These are phyloP conservation scores for Aspergillus novoparasiticus DNA, from an alignment of 2,329 filamentous ascomycete species.

Conservation along the genomic window DNA sequence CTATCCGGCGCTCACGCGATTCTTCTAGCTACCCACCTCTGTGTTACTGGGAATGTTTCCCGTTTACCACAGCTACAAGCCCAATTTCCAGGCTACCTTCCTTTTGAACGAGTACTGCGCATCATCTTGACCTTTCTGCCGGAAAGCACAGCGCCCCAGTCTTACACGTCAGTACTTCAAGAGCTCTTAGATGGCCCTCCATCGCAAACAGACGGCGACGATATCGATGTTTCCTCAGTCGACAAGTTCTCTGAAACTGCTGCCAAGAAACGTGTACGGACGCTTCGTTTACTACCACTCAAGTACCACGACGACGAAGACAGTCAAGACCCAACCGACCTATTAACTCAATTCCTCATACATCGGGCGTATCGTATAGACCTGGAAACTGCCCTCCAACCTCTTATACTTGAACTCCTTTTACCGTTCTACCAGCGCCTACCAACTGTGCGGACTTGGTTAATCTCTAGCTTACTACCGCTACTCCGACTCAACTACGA, in stretches of 20 bases:
- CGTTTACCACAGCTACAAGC: conserved; percentile 56
- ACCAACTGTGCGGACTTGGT: conserved; percentile 58
- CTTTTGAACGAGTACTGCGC: conserved; percentile 57
- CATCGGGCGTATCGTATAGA: conserved; percentile 64
- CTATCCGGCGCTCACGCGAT: conserved; percentile 60
- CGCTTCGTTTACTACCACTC: conserved; percentile 55
- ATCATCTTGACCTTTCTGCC: conserved; percentile 66
- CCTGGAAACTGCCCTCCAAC: conserved; percentile 59
- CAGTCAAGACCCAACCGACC: conserved; percentile 48
- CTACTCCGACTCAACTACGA: conserved; percentile 63
- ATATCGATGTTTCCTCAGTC: conserved; percentile 52
- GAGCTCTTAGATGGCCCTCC: conserved; percentile 46
- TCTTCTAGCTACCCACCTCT: conserved; percentile 60
- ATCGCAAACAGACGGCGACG: conserved; percentile 27
- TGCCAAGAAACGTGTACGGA: conserved; percentile 56
- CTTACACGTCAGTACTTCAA: conserved; percentile 52
- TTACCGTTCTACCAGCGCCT: conserved; percentile 60
- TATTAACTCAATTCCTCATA: conserved; percentile 59
- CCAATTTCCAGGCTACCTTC: conserved; percentile 50
- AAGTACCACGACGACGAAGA: conserved; percentile 48
- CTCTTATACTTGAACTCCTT: conserved; percentile 58
- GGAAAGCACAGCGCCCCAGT: conserved; percentile 55
- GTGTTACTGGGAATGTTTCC: conserved; percentile 56
- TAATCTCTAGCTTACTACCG: conserved; percentile 61
- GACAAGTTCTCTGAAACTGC: conserved; percentile 51